phyloP scores from a whole-genome alignment of 495 filamentous ascomycete species.

The Neurospora sp. region DNA sequence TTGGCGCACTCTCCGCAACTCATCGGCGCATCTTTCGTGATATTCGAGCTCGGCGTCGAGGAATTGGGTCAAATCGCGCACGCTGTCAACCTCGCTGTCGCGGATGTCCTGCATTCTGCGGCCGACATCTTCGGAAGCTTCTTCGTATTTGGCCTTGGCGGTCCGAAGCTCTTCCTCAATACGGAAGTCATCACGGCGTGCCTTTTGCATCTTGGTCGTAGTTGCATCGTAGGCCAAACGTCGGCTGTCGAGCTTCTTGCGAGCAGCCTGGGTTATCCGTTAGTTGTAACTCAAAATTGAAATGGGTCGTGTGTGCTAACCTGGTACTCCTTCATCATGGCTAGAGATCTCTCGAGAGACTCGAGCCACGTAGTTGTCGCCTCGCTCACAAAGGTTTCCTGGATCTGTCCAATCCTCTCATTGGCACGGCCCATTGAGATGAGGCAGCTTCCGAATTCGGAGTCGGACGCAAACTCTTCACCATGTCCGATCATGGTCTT shows the following conservation, averaged over 20 bases:
- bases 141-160: conserved; percentile 93
- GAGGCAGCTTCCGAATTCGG: conserved; percentile 86
- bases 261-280: conserved; percentile 47
- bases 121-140: conserved; percentile 85
- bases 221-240: conserved; percentile 88
- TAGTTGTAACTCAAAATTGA: not conserved
- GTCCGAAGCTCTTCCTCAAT: conserved; percentile 87
- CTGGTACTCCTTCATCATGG: conserved; percentile 98
- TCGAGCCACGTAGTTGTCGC: conserved; percentile 87
- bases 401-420: conserved; percentile 76
- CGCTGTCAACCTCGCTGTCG: conserved; percentile 76
- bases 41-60: conserved; percentile 87
- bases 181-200: conserved; percentile 85
- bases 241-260: conserved; percentile 90
- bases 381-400: conserved; percentile 74
- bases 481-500: conserved; percentile 84
- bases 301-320: conserved; percentile 19
- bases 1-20: conserved; percentile 41
- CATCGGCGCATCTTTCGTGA: conserved; percentile 79
- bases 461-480: conserved; percentile 86
- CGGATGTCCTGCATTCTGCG: conserved; percentile 96
- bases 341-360: conserved; percentile 75
- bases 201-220: conserved; percentile 84
- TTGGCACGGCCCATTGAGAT: conserved; percentile 75
- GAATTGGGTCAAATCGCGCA: conserved; percentile 70